Percentiles rank a stretch among this genome's conserved stretches.
phyloP scores from a whole-genome alignment of 2,329 filamentous ascomycete species.

The Neoscytalidium dimidiatum region DNA sequence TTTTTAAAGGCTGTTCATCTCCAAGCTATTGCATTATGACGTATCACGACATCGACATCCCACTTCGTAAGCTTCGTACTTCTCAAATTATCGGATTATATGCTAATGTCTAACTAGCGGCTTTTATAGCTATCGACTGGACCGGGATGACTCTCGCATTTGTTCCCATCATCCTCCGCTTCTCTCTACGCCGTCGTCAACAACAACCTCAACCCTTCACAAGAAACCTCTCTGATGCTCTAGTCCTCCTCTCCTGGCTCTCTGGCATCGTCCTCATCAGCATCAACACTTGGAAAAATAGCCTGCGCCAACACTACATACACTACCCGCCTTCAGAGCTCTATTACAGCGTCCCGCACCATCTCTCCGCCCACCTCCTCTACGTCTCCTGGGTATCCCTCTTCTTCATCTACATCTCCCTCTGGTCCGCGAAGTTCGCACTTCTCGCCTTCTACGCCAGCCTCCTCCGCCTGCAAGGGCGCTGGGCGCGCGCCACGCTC shows the following conservation, averaged over 20 bases:
- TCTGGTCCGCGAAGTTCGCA: conserved; percentile 32
- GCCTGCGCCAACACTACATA: conserved; percentile 29
- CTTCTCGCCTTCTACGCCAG: conserved; percentile 35
- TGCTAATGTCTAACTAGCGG: conserved; percentile 22
- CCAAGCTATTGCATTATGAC: neutral
- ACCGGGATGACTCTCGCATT: conserved; percentile 30
- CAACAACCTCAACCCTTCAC: conserved; percentile 13
- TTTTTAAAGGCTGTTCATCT: neutral
- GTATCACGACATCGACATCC: conserved; percentile 12
- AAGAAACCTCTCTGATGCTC: conserved; percentile 27
- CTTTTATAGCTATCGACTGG: conserved; percentile 34
- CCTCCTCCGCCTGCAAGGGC: conserved; percentile 30
- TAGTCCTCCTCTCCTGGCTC: conserved; percentile 30
- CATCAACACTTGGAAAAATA: conserved; percentile 35
- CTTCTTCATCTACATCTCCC: conserved; percentile 35
- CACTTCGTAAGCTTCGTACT: neutral
- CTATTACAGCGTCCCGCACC: conserved; percentile 30
- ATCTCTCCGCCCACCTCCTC: conserved; percentile 30
- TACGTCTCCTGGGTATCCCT: conserved; percentile 34
- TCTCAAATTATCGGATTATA: neutral
- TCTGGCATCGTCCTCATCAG: conserved; percentile 27
- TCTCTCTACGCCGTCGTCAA: conserved; percentile 27
- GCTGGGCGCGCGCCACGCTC: conserved; percentile 24
- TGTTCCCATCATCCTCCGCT: conserved; percentile 31
- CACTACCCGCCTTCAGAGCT: conserved; percentile 20